Percentiles rank a stretch among this genome's conserved stretches.
phyloP scores from a whole-genome alignment of 1,284 basidiomycete genomes.

The Golubevia pallescens region DNA sequence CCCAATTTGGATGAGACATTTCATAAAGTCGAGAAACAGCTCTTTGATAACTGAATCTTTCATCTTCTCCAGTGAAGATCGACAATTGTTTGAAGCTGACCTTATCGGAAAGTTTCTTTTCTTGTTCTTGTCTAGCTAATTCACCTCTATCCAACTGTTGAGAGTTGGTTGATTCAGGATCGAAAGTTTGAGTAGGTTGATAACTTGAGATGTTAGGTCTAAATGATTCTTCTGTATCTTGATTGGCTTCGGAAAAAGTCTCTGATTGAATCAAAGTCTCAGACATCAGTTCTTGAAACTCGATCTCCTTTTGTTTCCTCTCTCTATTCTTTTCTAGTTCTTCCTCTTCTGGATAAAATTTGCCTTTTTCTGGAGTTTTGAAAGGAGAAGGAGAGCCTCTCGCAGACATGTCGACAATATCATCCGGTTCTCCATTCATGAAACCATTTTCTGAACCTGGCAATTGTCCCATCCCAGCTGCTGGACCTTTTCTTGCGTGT shows the following conservation, averaged over 20 bases:
- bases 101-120: slow-evolving; percentile 18
- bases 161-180: neutral
- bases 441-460: no score
- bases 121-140: neutral
- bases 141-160: slow-evolving; percentile 4
- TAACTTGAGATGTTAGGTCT: slow-evolving; percentile 45
- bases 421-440: slow-evolving; percentile 12
- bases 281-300: slow-evolving; percentile 28
- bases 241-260: slow-evolving; percentile 41
- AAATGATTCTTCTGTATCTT: slow-evolving; percentile 51
- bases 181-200: neutral
- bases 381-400: slow-evolving; percentile 25
- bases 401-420: slow-evolving; percentile 36
- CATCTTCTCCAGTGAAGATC: slow-evolving; percentile 52
- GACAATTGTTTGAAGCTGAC: slow-evolving; percentile 31
- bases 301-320: slow-evolving; percentile 11
- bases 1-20: slow-evolving; percentile 41
- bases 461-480: slow-evolving; percentile 21
- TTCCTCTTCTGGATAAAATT: slow-evolving; percentile 27
- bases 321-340: slow-evolving; percentile 10
- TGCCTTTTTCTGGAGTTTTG: slow-evolving; percentile 18
- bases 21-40: slow-evolving; percentile 44
- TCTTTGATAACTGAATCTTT: slow-evolving; percentile 44
- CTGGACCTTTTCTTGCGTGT: slow-evolving; percentile 19
- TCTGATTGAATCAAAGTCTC: slow-evolving; percentile 45